Conservation (phyloP, 495 filamentous ascomycete species). For the Talaromyces liani region DNA sequence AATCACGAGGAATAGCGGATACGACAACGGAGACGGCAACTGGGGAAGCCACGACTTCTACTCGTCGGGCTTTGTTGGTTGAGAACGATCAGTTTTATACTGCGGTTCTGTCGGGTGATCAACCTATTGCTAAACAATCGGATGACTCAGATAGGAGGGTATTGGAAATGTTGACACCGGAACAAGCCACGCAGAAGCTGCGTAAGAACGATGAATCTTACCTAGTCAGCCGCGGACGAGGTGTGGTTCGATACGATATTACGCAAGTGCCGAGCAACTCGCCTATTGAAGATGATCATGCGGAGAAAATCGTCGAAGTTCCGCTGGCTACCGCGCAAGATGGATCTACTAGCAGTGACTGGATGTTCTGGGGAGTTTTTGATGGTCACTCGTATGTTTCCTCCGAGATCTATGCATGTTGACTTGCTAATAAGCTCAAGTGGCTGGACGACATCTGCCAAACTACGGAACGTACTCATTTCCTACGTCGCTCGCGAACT, state of each 20-base stretch:
- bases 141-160: constrained; percentile 75
- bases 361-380: constrained; percentile 99
- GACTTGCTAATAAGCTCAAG: constrained; percentile 29
- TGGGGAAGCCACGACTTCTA: constrained; percentile 22
- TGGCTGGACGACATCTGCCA: constrained; percentile 97
- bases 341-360: constrained; percentile 63
- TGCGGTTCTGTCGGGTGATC: constrained; percentile 68
- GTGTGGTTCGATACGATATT: constrained; percentile 93
- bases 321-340: constrained; percentile 47
- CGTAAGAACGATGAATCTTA: constrained; percentile 87
- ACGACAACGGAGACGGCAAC: constrained; percentile 3
- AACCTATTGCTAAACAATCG: constrained; percentile 77
- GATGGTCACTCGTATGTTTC: constrained; percentile 81
- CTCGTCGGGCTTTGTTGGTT: constrained; percentile 54
- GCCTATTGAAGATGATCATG: constrained; percentile 97
- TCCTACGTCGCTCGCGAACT: constrained; percentile 89
- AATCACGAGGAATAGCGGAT: constrained; percentile 9
- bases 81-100: constrained; percentile 80
- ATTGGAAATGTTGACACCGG: constrained; percentile 91
- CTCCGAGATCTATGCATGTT: not conserved
- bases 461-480: constrained; percentile 85
- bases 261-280: constrained; percentile 93
- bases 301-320: constrained; percentile 93
- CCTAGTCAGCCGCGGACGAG: constrained; percentile 78
- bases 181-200: constrained; percentile 86